Percentiles rank a stretch among this genome's conserved stretches.
These are phyloP conservation scores for Microthyrium microscopicum DNA, from an alignment of 2,329 filamentous ascomycete genomes.

Conservation along the genomic window DNA sequence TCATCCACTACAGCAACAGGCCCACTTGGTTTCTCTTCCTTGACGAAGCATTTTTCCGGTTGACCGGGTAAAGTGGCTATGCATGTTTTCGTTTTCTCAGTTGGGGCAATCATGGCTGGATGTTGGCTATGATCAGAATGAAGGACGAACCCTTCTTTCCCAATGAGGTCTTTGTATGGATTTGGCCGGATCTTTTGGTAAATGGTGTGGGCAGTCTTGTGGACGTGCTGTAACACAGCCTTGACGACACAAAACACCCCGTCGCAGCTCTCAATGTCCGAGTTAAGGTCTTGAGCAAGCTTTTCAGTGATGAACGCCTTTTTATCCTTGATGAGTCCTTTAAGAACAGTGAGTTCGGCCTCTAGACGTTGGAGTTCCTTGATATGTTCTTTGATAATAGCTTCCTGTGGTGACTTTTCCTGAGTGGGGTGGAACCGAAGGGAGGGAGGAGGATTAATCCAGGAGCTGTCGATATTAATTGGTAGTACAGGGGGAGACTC, in stretches of 20 bases:
- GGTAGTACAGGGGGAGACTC: too few relatives aligned
- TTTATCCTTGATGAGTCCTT: conserved; percentile 20
- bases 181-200: conserved; percentile 16
- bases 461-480: too few relatives aligned
- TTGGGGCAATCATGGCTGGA: conserved; percentile 1
- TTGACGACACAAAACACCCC: conserved; percentile 26
- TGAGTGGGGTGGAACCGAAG: conserved; percentile 12
- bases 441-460: conserved; percentile 20
- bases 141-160: background rate
- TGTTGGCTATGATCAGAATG: conserved; percentile 2
- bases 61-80: background rate
- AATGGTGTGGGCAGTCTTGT: conserved; percentile 17
- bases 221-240: conserved; percentile 20
- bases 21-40: conserved; percentile 1
- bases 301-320: conserved; percentile 18
- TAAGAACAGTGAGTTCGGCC: conserved; percentile 20
- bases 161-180: conserved; percentile 8
- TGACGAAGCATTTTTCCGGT: background rate
- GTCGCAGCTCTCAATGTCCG: conserved; percentile 26
- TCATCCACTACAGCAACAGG: background rate
- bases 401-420: conserved; percentile 5
- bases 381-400: conserved; percentile 22
- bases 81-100: background rate
- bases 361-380: conserved; percentile 24
- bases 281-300: conserved; percentile 17